These are phyloP conservation scores for Blastocladiella emersonii DNA, from an alignment of 371 early-diverging fungal genomes.

Conservation along the genomic window DNA sequence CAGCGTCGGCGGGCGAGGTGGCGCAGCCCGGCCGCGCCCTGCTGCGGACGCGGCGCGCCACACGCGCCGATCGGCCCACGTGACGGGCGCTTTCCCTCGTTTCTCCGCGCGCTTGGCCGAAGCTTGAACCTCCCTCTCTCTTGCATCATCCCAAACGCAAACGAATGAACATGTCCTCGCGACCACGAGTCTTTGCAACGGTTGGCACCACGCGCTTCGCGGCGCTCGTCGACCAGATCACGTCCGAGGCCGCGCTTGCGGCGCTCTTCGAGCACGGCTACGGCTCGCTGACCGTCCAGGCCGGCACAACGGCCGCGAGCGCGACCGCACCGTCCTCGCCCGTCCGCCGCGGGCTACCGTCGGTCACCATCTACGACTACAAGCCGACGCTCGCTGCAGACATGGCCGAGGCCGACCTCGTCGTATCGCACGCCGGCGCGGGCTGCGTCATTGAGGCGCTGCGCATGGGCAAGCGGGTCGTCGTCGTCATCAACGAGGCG, in stretches of 20 bases:
- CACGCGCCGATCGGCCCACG: too few relatives aligned
- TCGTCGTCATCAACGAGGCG: constrained; percentile 58
- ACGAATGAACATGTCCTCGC: too few relatives aligned
- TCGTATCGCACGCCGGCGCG: too few relatives aligned
- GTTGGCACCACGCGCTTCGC: constrained; percentile 86
- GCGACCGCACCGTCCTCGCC: constrained; percentile 49
- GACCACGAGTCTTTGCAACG: constrained; percentile 72
- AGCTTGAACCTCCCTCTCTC: too few relatives aligned
- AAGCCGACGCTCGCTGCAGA: too few relatives aligned
- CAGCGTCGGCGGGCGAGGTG: too few relatives aligned
- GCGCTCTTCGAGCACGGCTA: constrained; percentile 31
- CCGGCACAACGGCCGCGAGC: constrained; percentile 35
- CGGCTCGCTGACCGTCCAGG: constrained; percentile 47
- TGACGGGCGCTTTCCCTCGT: too few relatives aligned
- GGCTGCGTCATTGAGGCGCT: constrained; percentile 42
- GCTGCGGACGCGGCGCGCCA: too few relatives aligned
- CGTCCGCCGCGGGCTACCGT: constrained; percentile 64
- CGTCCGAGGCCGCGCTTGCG: constrained; percentile 28
- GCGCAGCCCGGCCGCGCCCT: too few relatives aligned
- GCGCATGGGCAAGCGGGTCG: constrained; percentile 38
- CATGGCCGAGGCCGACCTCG: too few relatives aligned
- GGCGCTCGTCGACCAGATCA: constrained; percentile 37
- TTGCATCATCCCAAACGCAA: too few relatives aligned
- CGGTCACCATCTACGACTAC: constrained; percentile 56
- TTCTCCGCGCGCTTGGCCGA: too few relatives aligned